Conservation (phyloP, 768 basidiomycete species). For the Leccinum incarnatum region DNA sequence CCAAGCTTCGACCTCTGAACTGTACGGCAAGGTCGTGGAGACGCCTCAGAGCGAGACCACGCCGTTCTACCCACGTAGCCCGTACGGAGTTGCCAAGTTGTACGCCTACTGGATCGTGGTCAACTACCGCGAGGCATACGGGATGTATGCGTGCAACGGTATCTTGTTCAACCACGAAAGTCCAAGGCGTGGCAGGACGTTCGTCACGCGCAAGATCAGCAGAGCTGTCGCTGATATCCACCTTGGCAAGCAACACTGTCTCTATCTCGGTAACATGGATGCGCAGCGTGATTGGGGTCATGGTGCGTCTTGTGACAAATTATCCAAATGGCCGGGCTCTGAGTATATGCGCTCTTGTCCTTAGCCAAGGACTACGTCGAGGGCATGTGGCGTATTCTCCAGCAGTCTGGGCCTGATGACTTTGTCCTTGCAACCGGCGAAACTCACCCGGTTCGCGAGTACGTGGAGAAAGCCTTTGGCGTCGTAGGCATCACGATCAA, state of each 20-base stretch:
- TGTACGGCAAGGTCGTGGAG: slow-evolving; percentile 96
- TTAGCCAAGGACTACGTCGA: slow-evolving; percentile 88
- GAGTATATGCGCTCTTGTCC: slow-evolving; percentile 1
- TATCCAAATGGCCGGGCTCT: not conserved
- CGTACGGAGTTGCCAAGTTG: slow-evolving; percentile 94
- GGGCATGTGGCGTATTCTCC: slow-evolving; percentile 97
- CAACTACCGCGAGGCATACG: slow-evolving; percentile 93
- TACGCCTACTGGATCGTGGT: slow-evolving; percentile 90
- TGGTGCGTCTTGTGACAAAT: slow-evolving; percentile 45
- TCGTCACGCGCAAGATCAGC: slow-evolving; percentile 94
- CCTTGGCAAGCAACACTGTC: slow-evolving; percentile 82
- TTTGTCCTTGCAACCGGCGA: slow-evolving; percentile 96
- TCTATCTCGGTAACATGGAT: slow-evolving; percentile 94
- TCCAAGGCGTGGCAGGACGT: slow-evolving; percentile 89
- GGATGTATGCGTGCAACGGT: slow-evolving; percentile 95
- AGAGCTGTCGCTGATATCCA: slow-evolving; percentile 91
- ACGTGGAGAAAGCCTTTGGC: slow-evolving; percentile 82
- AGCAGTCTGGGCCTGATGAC: slow-evolving; percentile 79
- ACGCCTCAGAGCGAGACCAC: slow-evolving; percentile 95
- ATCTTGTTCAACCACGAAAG: slow-evolving; percentile 99
- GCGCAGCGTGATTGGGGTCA: slow-evolving; percentile 98
- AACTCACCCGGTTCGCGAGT: slow-evolving; percentile 93
- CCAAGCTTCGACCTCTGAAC: slow-evolving; percentile 95
- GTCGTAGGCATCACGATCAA: slow-evolving; percentile 64
- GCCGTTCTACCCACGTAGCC: slow-evolving; percentile 97